Percentiles rank a stretch among this genome's conserved stretches.
Evolutionary conservation across 192 early-diverging fungal genomes (phyloP).

Genomic region (Gaertneriomyces semiglobifer): DNA sequence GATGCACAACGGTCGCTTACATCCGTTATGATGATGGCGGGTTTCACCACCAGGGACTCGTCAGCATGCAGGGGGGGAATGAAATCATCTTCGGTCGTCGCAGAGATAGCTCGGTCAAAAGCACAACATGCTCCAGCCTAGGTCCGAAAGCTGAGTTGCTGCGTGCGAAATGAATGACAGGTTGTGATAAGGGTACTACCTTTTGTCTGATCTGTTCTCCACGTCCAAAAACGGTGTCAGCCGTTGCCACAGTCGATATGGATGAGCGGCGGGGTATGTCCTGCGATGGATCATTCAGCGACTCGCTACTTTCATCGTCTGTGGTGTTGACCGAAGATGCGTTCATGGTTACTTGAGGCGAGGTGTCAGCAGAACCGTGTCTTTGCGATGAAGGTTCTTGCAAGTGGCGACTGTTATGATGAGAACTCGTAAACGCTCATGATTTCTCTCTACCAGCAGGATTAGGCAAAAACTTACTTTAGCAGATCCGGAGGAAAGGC

Average conservation of each 20-base stretch:
- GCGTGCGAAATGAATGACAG: neutral
- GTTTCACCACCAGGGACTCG: constrained; percentile 19
- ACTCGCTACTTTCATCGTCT: neutral
- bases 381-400: neutral
- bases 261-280: neutral
- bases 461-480: neutral
- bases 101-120: constrained; percentile 25
- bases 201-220: constrained; percentile 16
- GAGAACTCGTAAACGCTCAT: neutral
- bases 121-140: constrained; percentile 31
- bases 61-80: constrained; percentile 4
- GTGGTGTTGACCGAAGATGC: neutral
- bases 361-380: too few species aligned
- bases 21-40: constrained; percentile 41
- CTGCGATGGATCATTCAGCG: neutral
- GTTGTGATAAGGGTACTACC: neutral
- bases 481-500: constrained; percentile 2
- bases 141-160: neutral
- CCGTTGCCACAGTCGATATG: neutral
- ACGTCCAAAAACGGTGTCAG: constrained; percentile 21
- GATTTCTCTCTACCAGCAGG: neutral
- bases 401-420: constrained; percentile 3
- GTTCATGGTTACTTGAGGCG: neutral
- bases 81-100: constrained; percentile 15
- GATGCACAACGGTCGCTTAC: constrained; percentile 17